Conservation (phyloP, 257 asterid genomes). For the Petunia axillaris region DNA sequence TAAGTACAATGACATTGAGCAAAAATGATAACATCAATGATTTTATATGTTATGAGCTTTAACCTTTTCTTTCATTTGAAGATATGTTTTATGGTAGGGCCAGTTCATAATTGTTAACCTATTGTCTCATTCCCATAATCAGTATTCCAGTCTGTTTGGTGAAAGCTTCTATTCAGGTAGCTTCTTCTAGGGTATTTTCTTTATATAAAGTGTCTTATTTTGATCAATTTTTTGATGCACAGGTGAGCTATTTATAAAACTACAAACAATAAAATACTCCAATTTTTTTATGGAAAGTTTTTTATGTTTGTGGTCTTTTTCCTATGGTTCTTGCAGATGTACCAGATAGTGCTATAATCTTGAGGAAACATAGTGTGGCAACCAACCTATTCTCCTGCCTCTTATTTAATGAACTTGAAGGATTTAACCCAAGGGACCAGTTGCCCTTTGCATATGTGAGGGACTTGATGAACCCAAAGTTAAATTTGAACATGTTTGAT, state of each 20-base stretch:
- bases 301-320: neutral
- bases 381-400: conserved; percentile 77
- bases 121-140: neutral
- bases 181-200: conserved; percentile 29
- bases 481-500: conserved; percentile 81
- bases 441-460: conserved; percentile 85
- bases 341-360: conserved; percentile 79
- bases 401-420: conserved; percentile 84
- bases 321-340: conserved; percentile 60
- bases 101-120: neutral
- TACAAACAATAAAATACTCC: too few species aligned
- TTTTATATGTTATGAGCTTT: neutral
- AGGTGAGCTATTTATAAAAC: too few species aligned
- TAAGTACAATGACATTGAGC: neutral
- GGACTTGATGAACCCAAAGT: conserved; percentile 66
- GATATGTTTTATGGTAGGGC: conserved; percentile 9
- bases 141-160: neutral
- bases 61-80: conserved; percentile 2
- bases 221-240: too few species aligned
- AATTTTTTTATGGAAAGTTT: neutral
- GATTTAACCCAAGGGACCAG: conserved; percentile 91
- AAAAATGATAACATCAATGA: neutral
- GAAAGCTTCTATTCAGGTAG: conserved; percentile 5
- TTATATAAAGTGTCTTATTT: neutral
- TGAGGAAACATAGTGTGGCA: conserved; percentile 67